Evolutionary conservation across 192 early-diverging fungal genomes (phyloP), one percentile per base, ranked within the genome.

Genomic region (Paraglomus brasilianum): DNA sequence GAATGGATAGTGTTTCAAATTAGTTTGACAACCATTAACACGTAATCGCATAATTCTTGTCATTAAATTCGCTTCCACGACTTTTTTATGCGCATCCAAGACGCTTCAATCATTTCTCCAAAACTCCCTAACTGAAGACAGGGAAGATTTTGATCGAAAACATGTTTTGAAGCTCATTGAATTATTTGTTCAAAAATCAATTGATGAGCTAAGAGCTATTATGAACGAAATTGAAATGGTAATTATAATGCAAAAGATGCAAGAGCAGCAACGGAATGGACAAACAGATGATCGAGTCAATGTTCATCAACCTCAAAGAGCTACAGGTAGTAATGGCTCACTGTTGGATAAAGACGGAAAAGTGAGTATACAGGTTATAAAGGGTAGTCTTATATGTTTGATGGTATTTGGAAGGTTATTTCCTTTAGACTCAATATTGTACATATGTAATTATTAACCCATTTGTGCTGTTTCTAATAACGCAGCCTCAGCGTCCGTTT

Each of bases 141-240:
- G 84, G 2, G 91, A 93, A 5, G 93, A 95, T 36, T 68, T 88
- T 43, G 85, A 90, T 53, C 89, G 96, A 9, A 87, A 94, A 11
- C 73, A 88, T 58, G 82, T 86, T 5, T 50, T 93, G 41, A 83
- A 86, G n/a, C 82, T 89, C 14, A 77, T 97, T 50, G 82, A 92
- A 22, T 80, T 92, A 4, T 83, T 86, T 61, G 82, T 93, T 11
- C 80, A 92, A 62, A 83, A 89, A 68, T 78, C 89, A 0, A 69
- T 92, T 40, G 91, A 95, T 43, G 81, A 86, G 15, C 74, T 94
- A 36, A 73, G 79, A 0, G 71, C 85, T 17, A 88, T 95, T 48
- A 74, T 86, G 45, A 88, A 93, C 67, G 96, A 98, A 77, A 72
- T 89, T 5, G 83, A 83, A 15, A 83, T 97, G 85, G 79, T 96